phyloP scores from a whole-genome alignment of 495 filamentous ascomycete species.

The Podospora pseudopauciseta region DNA sequence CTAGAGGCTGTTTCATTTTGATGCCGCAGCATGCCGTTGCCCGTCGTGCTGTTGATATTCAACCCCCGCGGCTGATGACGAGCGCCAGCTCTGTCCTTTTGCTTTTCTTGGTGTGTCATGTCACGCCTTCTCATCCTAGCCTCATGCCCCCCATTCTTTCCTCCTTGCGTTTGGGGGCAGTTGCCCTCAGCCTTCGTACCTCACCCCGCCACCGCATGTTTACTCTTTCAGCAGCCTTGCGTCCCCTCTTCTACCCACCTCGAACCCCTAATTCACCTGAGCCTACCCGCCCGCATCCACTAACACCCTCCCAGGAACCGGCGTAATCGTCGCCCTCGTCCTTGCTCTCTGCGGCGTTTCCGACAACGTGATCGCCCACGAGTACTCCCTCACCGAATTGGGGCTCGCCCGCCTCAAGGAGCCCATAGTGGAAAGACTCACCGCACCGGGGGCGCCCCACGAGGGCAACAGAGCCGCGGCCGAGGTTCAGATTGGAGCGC shows the following conservation, averaged over 20 bases:
- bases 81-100: neutral
- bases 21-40: slow-evolving; percentile 24
- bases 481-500: slow-evolving; percentile 49
- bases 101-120: neutral
- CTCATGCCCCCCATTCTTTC: neutral
- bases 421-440: slow-evolving; percentile 43
- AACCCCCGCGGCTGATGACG: neutral
- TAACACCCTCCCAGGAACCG: slow-evolving; percentile 46
- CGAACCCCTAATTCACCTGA: neutral
- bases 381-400: slow-evolving; percentile 59
- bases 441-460: slow-evolving; percentile 38
- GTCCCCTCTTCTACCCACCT: neutral
- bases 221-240: no score
- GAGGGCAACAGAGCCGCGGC: slow-evolving; percentile 43
- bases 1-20: slow-evolving; percentile 37
- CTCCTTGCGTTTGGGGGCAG: neutral
- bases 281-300: neutral
- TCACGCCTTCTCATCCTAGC: neutral
- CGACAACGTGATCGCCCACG: slow-evolving; percentile 55
- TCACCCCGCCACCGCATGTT: neutral
- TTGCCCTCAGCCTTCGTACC: neutral
- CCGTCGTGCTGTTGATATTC: neutral
- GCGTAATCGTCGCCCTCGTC: slow-evolving; percentile 57
- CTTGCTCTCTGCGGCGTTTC: slow-evolving; percentile 54
- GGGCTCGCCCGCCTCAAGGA: slow-evolving; percentile 46